Conservation (phyloP, 2,329 filamentous ascomycete species). For the Neocucurbitaria cava region DNA sequence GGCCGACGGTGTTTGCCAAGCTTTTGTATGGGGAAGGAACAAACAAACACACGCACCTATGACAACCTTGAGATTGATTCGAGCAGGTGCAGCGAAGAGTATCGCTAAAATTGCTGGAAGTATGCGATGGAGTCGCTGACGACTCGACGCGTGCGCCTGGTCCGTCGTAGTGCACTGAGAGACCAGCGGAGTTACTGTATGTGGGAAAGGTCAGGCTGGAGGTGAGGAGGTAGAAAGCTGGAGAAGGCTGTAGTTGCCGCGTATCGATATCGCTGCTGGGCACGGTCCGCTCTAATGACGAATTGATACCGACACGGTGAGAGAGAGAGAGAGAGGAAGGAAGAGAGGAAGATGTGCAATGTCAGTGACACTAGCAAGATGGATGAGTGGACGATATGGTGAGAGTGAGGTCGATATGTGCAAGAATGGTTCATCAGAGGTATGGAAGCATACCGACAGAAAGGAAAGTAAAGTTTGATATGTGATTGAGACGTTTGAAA, state of each 20-base stretch:
- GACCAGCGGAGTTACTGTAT: not conserved
- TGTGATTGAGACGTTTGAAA: constrained; percentile 1
- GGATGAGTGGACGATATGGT: not conserved
- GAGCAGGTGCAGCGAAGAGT: not conserved
- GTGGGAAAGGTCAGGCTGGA: not conserved
- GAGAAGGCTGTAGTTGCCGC: not conserved
- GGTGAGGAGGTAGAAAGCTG: not conserved
- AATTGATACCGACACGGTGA: constrained; percentile 9
- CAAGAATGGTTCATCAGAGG: not conserved
- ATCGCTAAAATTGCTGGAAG: not conserved
- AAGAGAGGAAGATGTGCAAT: not conserved
- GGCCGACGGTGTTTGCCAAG: constrained; percentile 6
- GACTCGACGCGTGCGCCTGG: not conserved
- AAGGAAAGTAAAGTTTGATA: not conserved
- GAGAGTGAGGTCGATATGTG: not conserved
- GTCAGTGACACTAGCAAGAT: not conserved
- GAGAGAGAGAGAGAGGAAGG: constrained; percentile 4
- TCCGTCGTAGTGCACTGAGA: not conserved
- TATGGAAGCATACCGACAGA: not conserved
- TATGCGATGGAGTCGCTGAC: not conserved
- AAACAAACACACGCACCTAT: not conserved
- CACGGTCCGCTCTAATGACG: not conserved
- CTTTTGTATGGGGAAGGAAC: not conserved
- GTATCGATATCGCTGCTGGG: not conserved
- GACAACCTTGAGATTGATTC: not conserved